Evolutionary conservation across 73 alveolate species (phyloP).

Genomic region (Stentor coeruleus): DNA sequence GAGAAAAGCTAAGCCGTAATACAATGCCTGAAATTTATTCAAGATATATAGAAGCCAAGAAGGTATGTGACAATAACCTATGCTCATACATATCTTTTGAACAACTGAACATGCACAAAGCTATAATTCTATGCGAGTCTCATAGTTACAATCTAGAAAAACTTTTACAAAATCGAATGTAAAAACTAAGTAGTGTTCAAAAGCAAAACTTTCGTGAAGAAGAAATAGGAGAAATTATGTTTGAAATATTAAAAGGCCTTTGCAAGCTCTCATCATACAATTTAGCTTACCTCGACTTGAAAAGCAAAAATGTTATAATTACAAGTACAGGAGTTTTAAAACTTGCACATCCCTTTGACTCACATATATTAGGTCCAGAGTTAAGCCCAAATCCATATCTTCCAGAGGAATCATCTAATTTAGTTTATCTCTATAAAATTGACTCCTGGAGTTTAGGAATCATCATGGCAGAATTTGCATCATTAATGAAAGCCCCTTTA

Average conservation of each 20-base stretch:
- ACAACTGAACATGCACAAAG: not conserved
- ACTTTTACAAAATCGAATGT: not conserved
- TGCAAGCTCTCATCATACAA: not conserved
- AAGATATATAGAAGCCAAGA: not conserved
- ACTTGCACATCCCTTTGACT: conserved; percentile 4
- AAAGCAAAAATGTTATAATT: not conserved
- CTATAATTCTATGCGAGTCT: not conserved
- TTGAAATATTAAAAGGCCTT: not conserved
- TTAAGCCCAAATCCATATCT: not conserved
- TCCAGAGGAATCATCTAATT: not conserved
- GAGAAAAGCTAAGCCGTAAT: not conserved
- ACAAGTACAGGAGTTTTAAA: not conserved
- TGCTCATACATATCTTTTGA: not conserved
- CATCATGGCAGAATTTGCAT: not conserved
- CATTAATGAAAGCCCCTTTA: not conserved
- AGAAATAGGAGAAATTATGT: not conserved
- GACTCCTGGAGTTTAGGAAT: conserved; percentile 1
- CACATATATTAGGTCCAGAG: not conserved
- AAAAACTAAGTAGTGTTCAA: not conserved
- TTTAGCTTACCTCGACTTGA: not conserved
- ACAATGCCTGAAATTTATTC: conserved; percentile 12
- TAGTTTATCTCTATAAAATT: not conserved
- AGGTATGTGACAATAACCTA: not conserved
- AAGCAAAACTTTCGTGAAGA: conserved; percentile 14
- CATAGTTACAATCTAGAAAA: not conserved